These are phyloP conservation scores for Neurospora terricola DNA, from an alignment of 495 filamentous ascomycete genomes.

Conservation along the genomic window DNA sequence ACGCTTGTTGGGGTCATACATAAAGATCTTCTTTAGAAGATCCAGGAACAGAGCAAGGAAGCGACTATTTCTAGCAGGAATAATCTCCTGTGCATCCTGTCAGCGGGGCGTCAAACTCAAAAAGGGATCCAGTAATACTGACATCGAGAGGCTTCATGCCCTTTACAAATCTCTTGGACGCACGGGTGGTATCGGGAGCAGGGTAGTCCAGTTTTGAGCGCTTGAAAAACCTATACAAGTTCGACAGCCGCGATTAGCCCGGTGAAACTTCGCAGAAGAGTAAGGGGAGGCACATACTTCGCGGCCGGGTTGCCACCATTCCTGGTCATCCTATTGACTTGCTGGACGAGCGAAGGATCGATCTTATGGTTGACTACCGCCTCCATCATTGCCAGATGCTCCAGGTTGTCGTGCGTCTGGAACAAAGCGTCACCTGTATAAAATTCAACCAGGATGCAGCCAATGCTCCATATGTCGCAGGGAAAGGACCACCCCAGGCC, in stretches of 20 bases:
- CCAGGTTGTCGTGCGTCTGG: constrained; percentile 95
- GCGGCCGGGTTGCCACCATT: constrained; percentile 65
- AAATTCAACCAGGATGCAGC: constrained; percentile 97
- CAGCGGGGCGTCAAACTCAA: constrained; percentile 8
- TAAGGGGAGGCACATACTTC: constrained; percentile 50
- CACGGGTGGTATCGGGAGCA: constrained; percentile 73
- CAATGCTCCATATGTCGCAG: constrained; percentile 98
- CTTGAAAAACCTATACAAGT: constrained; percentile 64
- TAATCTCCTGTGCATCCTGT: constrained; percentile 62
- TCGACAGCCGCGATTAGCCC: neutral
- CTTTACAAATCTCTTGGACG: constrained; percentile 84
- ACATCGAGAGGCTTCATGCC: constrained; percentile 87
- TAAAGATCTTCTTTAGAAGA: constrained; percentile 79
- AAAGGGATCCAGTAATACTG: constrained; percentile 25
- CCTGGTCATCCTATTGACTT: constrained; percentile 58
- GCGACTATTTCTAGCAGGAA: constrained; percentile 55
- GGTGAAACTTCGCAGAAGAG: neutral
- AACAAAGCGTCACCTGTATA: constrained; percentile 96
- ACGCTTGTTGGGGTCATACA: constrained; percentile 83
- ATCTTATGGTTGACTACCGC: constrained; percentile 66
- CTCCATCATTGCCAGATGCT: constrained; percentile 99
- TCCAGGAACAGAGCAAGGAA: constrained; percentile 86
- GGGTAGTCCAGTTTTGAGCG: constrained; percentile 81
- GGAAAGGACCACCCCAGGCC: constrained; percentile 96
- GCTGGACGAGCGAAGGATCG: constrained; percentile 63